phyloP scores from a whole-genome alignment of 257 asterid species.

The Ajuga chamaepitys region DNA sequence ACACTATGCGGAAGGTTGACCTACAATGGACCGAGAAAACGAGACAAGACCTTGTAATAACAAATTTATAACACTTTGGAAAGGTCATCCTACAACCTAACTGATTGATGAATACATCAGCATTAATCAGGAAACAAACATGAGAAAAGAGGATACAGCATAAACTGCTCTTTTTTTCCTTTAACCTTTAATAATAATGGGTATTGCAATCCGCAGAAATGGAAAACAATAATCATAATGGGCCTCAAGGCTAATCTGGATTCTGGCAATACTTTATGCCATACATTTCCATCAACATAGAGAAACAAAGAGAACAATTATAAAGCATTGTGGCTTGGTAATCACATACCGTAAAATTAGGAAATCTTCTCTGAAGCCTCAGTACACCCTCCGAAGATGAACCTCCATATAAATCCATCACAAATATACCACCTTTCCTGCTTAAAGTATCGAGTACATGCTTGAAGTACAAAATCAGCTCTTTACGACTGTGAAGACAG shows the following conservation, averaged over 20 bases:
- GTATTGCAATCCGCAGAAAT: no score
- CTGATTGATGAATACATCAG: not conserved
- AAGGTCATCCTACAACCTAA: not conserved
- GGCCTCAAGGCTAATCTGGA: not conserved
- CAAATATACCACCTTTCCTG: constrained; percentile 81
- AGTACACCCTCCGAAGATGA: constrained; percentile 85
- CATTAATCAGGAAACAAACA: not conserved
- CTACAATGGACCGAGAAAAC: not conserved
- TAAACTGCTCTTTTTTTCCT: not conserved
- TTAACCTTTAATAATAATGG: no score
- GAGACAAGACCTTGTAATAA: not conserved
- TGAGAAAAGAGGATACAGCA: not conserved
- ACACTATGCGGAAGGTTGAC: not conserved
- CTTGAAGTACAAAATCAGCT: constrained; percentile 73
- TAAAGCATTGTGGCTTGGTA: not conserved
- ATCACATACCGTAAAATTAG: constrained; percentile 64
- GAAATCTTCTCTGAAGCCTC: constrained; percentile 80
- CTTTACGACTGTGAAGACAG: constrained; percentile 83
- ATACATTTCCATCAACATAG: no score
- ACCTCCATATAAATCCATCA: constrained; percentile 94
- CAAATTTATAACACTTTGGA: not conserved
- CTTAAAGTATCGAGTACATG: constrained; percentile 48
- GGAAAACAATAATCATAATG: not conserved
- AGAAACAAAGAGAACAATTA: no score
- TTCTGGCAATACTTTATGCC: not conserved